Evolutionary conservation across 805 yeast genomes (phyloP), one percentile per base, ranked within the genome.

Genomic region (Candida nonsorbophila): DNA sequence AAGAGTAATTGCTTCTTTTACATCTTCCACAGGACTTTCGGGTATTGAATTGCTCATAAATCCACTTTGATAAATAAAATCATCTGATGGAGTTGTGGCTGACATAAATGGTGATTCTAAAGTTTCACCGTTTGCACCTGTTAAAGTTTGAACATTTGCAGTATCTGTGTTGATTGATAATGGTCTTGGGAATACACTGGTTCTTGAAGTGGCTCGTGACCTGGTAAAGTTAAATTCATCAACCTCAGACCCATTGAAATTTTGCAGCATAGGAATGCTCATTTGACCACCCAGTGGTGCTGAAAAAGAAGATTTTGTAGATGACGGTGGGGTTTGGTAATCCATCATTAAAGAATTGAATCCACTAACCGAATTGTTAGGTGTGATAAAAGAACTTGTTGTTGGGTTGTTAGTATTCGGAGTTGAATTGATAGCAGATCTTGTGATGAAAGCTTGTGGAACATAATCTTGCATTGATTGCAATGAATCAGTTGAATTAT

Each of bases 401-500:
- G 16, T 22, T 8, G 23, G 22, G 11, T 16, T 20, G 10, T 14
- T 19, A 18, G 16, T 16, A 8, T 19, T 22, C 22, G 28, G 25
- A 20, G 24, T 27, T 12, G 28, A 22, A 22, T 33, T 20, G 28
- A 36, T 45, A 12, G 60, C 52, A 28, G 55, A 47, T 37, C 60
- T 44, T 32, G 53, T 49, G 16, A 63, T 56, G 21, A 58, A 51
- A 6, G 58, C 47, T 33, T 61, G 69, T 2, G 71, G 67, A 4
- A 64, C 69, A 33, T 42, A 64, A 44, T 64, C 69, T 34, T 58
- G 67, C 50, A 62, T 56, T 33, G 65, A 62, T 41, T 60, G 69
- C 38, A 64, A 53, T 7, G 67, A 60, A 37, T 64, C 69, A 1
- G 68, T 50, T 29, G 64, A 57, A 14, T 36, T 44, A 25, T 47